phyloP scores from a whole-genome alignment of 805 yeast species.

The Saccharomycopsis malanga region DNA sequence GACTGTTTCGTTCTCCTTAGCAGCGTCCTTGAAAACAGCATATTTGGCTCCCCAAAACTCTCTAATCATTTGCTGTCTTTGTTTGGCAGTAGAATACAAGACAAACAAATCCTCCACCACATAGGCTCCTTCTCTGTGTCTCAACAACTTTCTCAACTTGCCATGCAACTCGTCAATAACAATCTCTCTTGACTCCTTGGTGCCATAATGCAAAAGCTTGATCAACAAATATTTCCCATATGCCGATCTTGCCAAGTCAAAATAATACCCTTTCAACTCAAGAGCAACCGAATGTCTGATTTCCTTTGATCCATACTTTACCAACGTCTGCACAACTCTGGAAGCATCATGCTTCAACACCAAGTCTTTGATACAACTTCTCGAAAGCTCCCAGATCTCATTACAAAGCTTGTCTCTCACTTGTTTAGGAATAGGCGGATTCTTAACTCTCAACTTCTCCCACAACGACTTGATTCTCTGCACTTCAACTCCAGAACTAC shows the following conservation, averaged over 20 bases:
- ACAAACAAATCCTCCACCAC: constrained; percentile 91
- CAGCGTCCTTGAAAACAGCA: constrained; percentile 79
- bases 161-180: constrained; percentile 87
- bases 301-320: constrained; percentile 76
- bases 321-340: constrained; percentile 88
- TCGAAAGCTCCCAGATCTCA: constrained; percentile 78
- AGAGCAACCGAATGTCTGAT: constrained; percentile 64
- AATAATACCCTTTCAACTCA: constrained; percentile 52
- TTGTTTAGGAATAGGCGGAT: constrained; percentile 71
- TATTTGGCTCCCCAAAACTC: constrained; percentile 97
- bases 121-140: constrained; percentile 97
- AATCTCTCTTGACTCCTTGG: constrained; percentile 66
- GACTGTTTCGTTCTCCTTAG: constrained; percentile 52
- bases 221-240: constrained; percentile 90
- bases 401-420: constrained; percentile 70
- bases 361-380: constrained; percentile 71
- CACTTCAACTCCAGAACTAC: constrained; percentile 83
- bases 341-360: constrained; percentile 96
- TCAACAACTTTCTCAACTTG: constrained; percentile 80
- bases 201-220: constrained; percentile 87
- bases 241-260: constrained; percentile 80
- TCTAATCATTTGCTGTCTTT: constrained; percentile 82
- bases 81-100: constrained; percentile 76
- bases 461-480: constrained; percentile 79
- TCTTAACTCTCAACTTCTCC: constrained; percentile 85